These are phyloP conservation scores for Hanseniaspora jakobsenii DNA, from an alignment of 805 yeast genomes.

Conservation along the genomic window DNA sequence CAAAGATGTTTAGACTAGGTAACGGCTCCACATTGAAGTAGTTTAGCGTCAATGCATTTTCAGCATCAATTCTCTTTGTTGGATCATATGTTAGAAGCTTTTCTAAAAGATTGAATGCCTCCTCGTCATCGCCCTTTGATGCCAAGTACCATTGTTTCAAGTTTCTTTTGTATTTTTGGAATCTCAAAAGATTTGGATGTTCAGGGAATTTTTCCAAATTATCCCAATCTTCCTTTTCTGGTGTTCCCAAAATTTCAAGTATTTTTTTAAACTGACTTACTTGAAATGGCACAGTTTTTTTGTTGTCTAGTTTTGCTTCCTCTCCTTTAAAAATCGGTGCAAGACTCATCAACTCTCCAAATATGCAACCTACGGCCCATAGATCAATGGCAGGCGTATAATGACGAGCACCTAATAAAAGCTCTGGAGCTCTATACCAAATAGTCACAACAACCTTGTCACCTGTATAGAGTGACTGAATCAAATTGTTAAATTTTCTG, in stretches of 20 bases:
- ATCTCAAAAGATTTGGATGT: constrained; percentile 40
- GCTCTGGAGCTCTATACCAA: constrained; percentile 93
- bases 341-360: constrained; percentile 79
- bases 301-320: constrained; percentile 90
- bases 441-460: constrained; percentile 94
- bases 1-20: constrained; percentile 68
- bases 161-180: constrained; percentile 44
- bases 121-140: constrained; percentile 60
- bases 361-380: constrained; percentile 93
- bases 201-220: constrained; percentile 73
- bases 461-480: constrained; percentile 78
- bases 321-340: constrained; percentile 96
- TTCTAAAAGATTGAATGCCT: constrained; percentile 53
- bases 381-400: constrained; percentile 85
- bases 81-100: constrained; percentile 76
- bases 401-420: constrained; percentile 80
- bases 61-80: constrained; percentile 61
- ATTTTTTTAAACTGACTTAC: constrained; percentile 83
- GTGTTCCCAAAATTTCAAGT: constrained; percentile 87
- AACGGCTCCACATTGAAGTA: constrained; percentile 62
- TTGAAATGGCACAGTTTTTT: constrained; percentile 88
- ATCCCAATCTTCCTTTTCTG: constrained; percentile 69
- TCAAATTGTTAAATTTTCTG: constrained; percentile 70
- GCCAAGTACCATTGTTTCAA: constrained; percentile 76
- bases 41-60: constrained; percentile 59